These are phyloP conservation scores for Raphidocelis subcapitata DNA, from an alignment of 139 green algal genomes.

Conservation along the genomic window DNA sequence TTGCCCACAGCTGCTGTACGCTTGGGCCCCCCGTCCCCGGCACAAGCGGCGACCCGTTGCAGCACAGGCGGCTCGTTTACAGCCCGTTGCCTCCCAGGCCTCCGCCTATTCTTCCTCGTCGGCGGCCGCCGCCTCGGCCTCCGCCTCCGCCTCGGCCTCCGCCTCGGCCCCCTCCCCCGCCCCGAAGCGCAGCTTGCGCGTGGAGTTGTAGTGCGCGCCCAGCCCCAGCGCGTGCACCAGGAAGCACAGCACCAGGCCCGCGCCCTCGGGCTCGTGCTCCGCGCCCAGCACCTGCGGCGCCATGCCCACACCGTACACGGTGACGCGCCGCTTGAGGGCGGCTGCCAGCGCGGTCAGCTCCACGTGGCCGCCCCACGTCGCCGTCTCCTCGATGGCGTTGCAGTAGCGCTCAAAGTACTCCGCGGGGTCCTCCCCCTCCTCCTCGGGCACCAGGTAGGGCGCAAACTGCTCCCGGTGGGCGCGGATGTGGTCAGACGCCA, in stretches of 20 bases:
- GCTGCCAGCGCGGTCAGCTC: slow-evolving; percentile 82
- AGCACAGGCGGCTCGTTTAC: too few species aligned
- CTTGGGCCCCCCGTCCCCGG: too few species aligned
- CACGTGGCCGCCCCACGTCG: slow-evolving; percentile 89
- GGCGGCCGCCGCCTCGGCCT: not conserved
- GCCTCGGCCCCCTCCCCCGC: not conserved
- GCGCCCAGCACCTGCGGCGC: slow-evolving; percentile 69
- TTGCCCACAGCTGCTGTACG: too few species aligned
- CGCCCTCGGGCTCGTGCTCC: slow-evolving; percentile 45
- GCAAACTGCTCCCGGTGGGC: slow-evolving; percentile 44
- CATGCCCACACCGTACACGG: slow-evolving; percentile 67
- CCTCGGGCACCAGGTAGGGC: slow-evolving; percentile 64
- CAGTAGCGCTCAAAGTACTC: slow-evolving; percentile 75
- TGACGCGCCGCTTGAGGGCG: slow-evolving; percentile 68
- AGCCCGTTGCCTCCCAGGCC: too few species aligned
- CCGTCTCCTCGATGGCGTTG: slow-evolving; percentile 66
- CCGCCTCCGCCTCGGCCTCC: not conserved
- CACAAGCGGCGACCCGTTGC: too few species aligned
- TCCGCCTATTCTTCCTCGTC: not conserved
- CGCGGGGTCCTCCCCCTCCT: slow-evolving; percentile 31
- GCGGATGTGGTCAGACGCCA: slow-evolving; percentile 78
- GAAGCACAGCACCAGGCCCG: slow-evolving; percentile 79
- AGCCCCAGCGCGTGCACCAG: slow-evolving; percentile 88
- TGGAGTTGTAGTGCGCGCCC: slow-evolving; percentile 96
- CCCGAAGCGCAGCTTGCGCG: slow-evolving; percentile 23